Evolutionary conservation across 495 filamentous ascomycete genomes (phyloP).

Genomic region (Delitschia confertaspora): DNA sequence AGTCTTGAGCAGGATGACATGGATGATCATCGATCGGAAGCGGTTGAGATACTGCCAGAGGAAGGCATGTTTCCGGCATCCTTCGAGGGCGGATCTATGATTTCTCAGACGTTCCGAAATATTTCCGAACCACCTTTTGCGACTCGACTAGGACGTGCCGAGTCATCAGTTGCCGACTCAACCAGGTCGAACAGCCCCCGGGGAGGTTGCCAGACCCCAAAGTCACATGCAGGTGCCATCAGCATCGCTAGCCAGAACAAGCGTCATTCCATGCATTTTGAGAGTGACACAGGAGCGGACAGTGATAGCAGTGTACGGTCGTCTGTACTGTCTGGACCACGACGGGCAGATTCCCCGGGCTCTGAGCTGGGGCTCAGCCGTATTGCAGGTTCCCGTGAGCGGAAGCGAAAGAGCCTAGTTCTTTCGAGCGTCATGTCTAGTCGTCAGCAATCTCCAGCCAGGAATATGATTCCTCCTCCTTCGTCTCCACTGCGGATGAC

Average conservation of each 20-base stretch:
- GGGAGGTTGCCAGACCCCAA: conserved; percentile 75
- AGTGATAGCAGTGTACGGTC: conserved; percentile 82
- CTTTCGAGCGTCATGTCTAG: conserved; percentile 64
- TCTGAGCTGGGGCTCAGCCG: conserved; percentile 70
- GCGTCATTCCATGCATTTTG: conserved; percentile 61
- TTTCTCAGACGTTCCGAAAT: conserved; percentile 48
- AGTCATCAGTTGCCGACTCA: conserved; percentile 57
- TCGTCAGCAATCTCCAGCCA: conserved; percentile 77
- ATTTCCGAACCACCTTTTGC: conserved; percentile 36
- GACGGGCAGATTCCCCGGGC: conserved; percentile 78
- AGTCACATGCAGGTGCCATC: conserved; percentile 67
- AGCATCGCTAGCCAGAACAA: conserved; percentile 57
- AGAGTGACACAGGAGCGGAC: conserved; percentile 66
- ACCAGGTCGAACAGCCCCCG: conserved; percentile 80
- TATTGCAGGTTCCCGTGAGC: conserved; percentile 60
- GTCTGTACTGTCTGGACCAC: conserved; percentile 57
- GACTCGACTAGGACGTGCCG: conserved; percentile 38
- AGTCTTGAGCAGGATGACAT: conserved; percentile 36
- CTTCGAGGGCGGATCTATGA: conserved; percentile 48
- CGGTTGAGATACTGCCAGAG: conserved; percentile 33
- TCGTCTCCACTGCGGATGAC: conserved; percentile 80
- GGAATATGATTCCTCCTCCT: conserved; percentile 55
- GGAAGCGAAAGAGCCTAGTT: conserved; percentile 74
- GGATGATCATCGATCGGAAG: conserved; percentile 25
- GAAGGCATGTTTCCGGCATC: conserved; percentile 45